Base-by-base conservation (phyloP, 768 basidiomycete genomes). In the Galerina sulciceps region DNA sequence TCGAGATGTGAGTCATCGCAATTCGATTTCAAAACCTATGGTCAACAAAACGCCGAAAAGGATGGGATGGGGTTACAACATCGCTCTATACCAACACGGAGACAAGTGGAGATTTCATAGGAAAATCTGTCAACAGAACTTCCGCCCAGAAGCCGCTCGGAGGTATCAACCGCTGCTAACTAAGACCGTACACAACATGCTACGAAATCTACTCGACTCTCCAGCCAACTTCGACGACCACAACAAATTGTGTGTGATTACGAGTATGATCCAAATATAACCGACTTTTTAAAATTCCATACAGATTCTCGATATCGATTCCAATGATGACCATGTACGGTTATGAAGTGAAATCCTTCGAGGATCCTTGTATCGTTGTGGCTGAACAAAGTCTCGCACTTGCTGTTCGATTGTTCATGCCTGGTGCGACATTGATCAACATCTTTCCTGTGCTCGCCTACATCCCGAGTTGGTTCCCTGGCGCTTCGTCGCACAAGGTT, bases 61-160 rank as follows among this genome's bases (percentile, higher is more conserved):
- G 22, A 70, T 75, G 69, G 73, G 75, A 38, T 77, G 74, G 69
- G 75, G 73, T 26, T 72, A 70, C 47, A 73, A 72, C 42, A 63
- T 75, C 9, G 72, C 69, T n/a, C 64, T 73, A 36, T 65, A 73
- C 57, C 71, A 53, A 0, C 72, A 77, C 45, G 73, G 73, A 1
- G 57, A 73, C 1, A 59, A 55, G 37, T 79, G 76, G 78, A 71
- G 76, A 3, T 62, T 62, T 20, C 73, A 77, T 50, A 64, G 77
- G 13, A 70, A 71, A 23, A 63, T 73, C 17, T 71, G 74, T 55
- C 73, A 75, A 46, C 72, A 78, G 35, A 65, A 65, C 22, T 67
- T 77, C 58, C 67, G 68, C 34, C 68, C 64, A 38, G 69, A 65
- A 1, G 69, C 68, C 0, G 60, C 64, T 53, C 15, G 60, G 23